Percentiles rank a stretch among this genome's conserved stretches.
Conservation (phyloP, 2,329 filamentous ascomycete species). For the Hortaea werneckii region DNA sequence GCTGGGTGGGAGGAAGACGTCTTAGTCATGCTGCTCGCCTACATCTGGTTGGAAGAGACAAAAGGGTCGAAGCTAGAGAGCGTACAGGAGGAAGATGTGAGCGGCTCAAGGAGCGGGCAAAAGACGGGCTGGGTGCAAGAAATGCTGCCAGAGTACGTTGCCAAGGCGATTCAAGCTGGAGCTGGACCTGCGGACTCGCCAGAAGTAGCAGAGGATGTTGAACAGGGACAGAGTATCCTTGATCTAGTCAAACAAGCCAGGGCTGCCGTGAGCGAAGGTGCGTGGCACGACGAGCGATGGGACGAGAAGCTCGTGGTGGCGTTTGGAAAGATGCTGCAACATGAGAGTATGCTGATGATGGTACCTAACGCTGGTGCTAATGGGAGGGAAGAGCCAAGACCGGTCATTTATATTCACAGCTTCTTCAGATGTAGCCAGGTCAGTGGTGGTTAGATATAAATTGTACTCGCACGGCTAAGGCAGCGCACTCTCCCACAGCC, state of each 20-base stretch:
- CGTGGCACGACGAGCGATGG: slow-evolving; percentile 21
- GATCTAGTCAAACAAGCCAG: slow-evolving; percentile 12
- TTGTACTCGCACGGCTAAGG: too few relatives aligned
- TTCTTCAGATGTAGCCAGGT: background rate
- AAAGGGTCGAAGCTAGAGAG: background rate
- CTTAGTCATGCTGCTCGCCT: slow-evolving; percentile 26
- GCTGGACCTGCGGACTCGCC: slow-evolving; percentile 3
- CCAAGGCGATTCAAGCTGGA: background rate
- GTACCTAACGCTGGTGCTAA: slow-evolving; percentile 8
- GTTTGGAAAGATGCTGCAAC: slow-evolving; percentile 20
- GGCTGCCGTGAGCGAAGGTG: slow-evolving; percentile 4
- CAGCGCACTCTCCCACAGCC: too few relatives aligned
- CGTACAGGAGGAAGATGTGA: background rate
- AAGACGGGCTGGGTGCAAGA: slow-evolving; percentile 5
- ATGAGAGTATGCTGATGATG: slow-evolving; percentile 25
- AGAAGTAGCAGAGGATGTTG: slow-evolving; percentile 7
- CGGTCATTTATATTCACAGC: slow-evolving; percentile 22
- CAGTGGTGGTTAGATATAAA: too few relatives aligned
- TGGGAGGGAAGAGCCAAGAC: slow-evolving; percentile 13
- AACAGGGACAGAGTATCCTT: slow-evolving; percentile 15
- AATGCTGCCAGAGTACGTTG: slow-evolving; percentile 12
- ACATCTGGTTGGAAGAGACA: slow-evolving; percentile 4
- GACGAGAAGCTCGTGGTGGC: slow-evolving; percentile 17
- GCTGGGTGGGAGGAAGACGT: slow-evolving; percentile 29
- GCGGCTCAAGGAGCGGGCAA: background rate